Conservation (phyloP, 2,329 filamentous ascomycete species). For the Trichoderma asperellum region DNA sequence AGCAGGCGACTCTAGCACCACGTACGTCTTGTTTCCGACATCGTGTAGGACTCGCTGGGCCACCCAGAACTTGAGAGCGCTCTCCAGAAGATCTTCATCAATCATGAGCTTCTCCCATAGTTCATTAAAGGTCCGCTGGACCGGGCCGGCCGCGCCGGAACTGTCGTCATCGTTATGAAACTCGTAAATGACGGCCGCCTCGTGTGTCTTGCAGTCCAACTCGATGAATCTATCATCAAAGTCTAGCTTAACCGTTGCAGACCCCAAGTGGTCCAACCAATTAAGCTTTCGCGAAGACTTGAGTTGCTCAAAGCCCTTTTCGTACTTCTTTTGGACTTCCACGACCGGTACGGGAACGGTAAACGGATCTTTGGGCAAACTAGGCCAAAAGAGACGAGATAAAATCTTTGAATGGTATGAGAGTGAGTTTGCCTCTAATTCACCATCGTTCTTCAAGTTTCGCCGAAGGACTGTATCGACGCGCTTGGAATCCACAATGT, state of each 20-base stretch:
- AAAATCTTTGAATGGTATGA: constrained; percentile 81
- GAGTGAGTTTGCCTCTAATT: constrained; percentile 31
- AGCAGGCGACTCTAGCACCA: constrained; percentile 69
- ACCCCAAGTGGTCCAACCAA: constrained; percentile 83
- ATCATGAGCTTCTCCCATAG: constrained; percentile 66
- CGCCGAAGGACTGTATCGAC: constrained; percentile 71
- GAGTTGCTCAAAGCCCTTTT: constrained; percentile 73
- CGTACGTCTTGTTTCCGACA: constrained; percentile 57
- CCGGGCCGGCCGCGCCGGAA: constrained; percentile 42
- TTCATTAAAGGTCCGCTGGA: constrained; percentile 54
- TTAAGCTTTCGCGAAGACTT: constrained; percentile 85
- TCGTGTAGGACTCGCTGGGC: constrained; percentile 67
- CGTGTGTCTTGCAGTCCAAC: constrained; percentile 78
- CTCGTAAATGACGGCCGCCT: constrained; percentile 84
- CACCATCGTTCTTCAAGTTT: constrained; percentile 34
- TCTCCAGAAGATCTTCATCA: constrained; percentile 71
- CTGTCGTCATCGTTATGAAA: constrained; percentile 59
- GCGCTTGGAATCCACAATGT: constrained; percentile 80
- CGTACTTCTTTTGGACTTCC: constrained; percentile 70
- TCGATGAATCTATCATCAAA: constrained; percentile 77
- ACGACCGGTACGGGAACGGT: constrained; percentile 62
- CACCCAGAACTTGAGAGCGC: constrained; percentile 74
- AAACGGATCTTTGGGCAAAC: constrained; percentile 72
- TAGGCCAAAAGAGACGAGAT: constrained; percentile 92
- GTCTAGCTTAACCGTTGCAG: constrained; percentile 78